Base-by-base conservation (phyloP, 352 stramenopile species). In the Phytophthora pini region DNA sequence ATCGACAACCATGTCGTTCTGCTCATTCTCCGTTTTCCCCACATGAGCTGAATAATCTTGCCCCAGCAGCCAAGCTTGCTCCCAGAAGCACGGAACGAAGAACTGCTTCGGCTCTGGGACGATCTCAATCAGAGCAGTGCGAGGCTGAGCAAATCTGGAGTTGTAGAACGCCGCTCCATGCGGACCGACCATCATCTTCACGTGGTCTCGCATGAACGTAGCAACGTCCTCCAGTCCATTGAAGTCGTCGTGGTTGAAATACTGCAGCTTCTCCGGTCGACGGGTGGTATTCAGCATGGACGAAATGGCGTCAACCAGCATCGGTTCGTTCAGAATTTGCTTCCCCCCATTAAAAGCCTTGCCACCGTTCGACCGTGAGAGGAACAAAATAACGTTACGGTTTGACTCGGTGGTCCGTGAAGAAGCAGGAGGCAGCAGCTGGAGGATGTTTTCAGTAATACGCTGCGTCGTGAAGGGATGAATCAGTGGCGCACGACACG, bases 91-190 rank as follows among this genome's bases (percentile, higher is more conserved):
- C 29, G 54, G 60, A 1, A 62, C 44, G 24, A 71, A 71, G 34
- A 74, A 74, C 27, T 63, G 59, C 13, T 67, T 17, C 0, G 60
- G 52, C 45, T 68, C 51, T 15, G 61, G 60, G 17, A 74, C 43
- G 24, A 71, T 74, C 46, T 71, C 67, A 48, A 74, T 74, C 15
- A 71, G 7, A 32, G 67, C 50, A 38, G 67, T 74, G 39, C 49
- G 61, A n/a, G 61, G 60, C 22, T 56, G 55, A 48, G 56, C 60
- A 32, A 74, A 74, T 17, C 67, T 55, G 40, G 54, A 32, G 24
- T 74, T 74, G 61, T 74, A 74, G 48, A 71, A 74, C 46, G 67
- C 67, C 6, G 67, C 61, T 5, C 67, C 67, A 24, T 74, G 67
- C 2, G 61, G 67, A 2, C 67, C 67, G 12, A 74, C 65, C 67